Percentiles rank a stretch among this genome's conserved stretches.
Conservation (phyloP, 441 rosid genomes). For the Eruca vesicaria region DNA sequence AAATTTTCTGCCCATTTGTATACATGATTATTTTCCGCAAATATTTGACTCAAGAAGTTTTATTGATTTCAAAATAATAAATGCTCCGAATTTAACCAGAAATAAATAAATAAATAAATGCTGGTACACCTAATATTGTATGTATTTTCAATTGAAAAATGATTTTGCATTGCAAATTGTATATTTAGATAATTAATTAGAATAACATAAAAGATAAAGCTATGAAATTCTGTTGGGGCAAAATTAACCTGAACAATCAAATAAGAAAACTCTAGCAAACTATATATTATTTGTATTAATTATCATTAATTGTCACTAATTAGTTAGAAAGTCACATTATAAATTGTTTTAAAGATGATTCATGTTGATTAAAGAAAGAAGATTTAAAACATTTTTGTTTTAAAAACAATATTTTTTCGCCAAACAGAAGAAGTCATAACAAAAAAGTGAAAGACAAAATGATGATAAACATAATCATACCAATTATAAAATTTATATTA, state of each 20-base stretch:
- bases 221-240: not conserved
- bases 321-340: not conserved
- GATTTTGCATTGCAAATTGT: not conserved
- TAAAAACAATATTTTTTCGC: not conserved
- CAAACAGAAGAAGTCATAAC: not conserved
- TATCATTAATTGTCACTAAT: not conserved
- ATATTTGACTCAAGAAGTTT: not conserved
- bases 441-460: conserved; percentile 7
- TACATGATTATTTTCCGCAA: not conserved
- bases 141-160: not conserved
- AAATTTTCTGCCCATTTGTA: not conserved
- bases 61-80: not conserved
- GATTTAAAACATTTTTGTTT: too few species aligned
- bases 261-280: not conserved
- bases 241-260: not conserved
- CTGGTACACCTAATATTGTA: not conserved
- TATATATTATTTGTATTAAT: not conserved
- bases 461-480: conserved; percentile 23
- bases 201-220: not conserved
- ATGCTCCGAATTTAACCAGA: too few species aligned
- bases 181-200: not conserved
- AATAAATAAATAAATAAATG: too few species aligned
- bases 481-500: conserved; percentile 5
- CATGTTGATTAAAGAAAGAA: not conserved
- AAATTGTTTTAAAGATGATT: not conserved